Evolutionary conservation across 352 stramenopile species (phyloP), one percentile per base, ranked within the genome.

Genomic region (Peronosclerospora sorghi): DNA sequence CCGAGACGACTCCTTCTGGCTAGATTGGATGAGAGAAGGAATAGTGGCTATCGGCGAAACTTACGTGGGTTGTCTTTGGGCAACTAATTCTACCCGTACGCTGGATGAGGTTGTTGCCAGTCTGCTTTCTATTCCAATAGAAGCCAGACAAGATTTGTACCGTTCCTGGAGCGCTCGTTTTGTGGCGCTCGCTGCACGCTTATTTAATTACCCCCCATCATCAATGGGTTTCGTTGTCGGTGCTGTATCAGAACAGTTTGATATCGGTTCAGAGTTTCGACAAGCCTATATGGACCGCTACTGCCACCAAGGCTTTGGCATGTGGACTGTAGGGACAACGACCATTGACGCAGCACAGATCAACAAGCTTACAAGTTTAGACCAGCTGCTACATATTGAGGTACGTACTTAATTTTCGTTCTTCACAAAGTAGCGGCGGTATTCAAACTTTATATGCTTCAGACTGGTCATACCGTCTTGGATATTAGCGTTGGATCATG

Each of bases 1-100:
- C 7, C 72, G 73, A 14, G 70, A 87, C 41, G 69, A 86, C 27
- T 71, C 74, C 0, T 84, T 91, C 42, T 91, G 79, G 79, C 56
- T 91, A 8, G 79, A 91, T 50, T 91, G 79, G 79, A 89, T 91
- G 75, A 83, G 73, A 28, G 76, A 88, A 20, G 79, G 79, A 2
- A 69, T 91, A 10, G 64, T 91, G 5, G 73, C 73, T 7, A 91
- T 91, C 32, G 79, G 79, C 6, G 79, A 91, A 40, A 86, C 79
- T 1, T 91, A 87, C 43, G 64, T 91, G 1, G 74, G 70, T 14
- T 75, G 73, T 1, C 48, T 88, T n/a, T 91, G 79, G 75, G 59
- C 60, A 7, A 65, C 69, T 1, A 79, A 80, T 23, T 50, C 70
- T 5, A 46, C 55, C 30, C 54, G 70, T 34, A 66, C 72, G 6